Base-by-base conservation (phyloP, 2,329 filamentous ascomycete genomes). In the Exutisphaerella laricina region DNA sequence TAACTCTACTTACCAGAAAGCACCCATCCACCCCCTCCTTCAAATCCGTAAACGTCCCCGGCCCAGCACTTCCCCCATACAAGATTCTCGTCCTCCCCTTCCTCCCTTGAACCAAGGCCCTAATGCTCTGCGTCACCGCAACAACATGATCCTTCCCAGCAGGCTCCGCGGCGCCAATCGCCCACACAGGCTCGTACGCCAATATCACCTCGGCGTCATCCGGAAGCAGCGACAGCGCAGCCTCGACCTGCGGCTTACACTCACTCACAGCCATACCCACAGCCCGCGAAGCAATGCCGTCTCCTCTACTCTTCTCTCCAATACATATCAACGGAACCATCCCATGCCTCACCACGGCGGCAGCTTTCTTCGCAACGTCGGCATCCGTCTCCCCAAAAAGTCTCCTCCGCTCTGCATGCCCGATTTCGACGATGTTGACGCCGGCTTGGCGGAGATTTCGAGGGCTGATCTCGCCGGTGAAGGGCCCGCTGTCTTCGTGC, bases 131-230 rank as follows among this genome's bases (percentile, higher is more conserved):
- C 12, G 84, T 80, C 2, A 92, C 85, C 26, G 71, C 75, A 3
- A 82, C 74, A 0, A 94, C 84, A 59, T 94, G 82, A 48, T 82
- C 80, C 13, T 81, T 76, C 5, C 74, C 74, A 0, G 87, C 87
- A 2, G 87, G 86, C 57, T 82, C 70, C 1, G 75, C 70, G 7
- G 85, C 81, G 0, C 87, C 87, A 63, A 92, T 94, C 1, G 87
- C 87, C 87, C 87, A 94, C 1, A 92, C 85, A 5, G 87, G 87
- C 69, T 94, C 87, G 59, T 94, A 94, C 1, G 87, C 87, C 44
- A 94, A 73, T 5, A 90, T 77, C 4, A 92, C 74, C 35, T 88
- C 82, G 0, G 79, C 77, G 12, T 78, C 71, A 8, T 70, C 69
- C 1, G 80, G 74, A 5, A 90, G 68, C 0, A 71, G 75, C 1